phyloP scores from a whole-genome alignment of 2,329 filamentous ascomycete species.

The Immersiporthe knoxdaviesiana region DNA sequence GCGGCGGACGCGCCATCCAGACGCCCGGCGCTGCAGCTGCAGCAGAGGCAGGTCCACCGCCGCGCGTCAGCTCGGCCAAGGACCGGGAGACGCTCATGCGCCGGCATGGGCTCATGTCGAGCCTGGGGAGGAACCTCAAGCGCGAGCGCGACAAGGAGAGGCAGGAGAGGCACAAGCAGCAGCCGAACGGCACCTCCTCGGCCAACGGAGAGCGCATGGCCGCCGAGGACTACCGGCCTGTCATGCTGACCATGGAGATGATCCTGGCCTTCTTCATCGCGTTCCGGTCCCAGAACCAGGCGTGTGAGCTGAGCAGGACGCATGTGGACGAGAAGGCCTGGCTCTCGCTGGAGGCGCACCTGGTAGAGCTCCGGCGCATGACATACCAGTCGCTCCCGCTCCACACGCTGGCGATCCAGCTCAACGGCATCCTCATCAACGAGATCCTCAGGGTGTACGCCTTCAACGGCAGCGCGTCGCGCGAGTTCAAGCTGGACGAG shows the following conservation, averaged over 20 bases:
- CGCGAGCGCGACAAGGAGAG: conserved; percentile 52
- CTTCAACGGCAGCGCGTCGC: conserved; percentile 34
- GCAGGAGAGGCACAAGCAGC: conserved; percentile 50
- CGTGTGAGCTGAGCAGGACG: conserved; percentile 48
- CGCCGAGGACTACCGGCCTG: conserved; percentile 22
- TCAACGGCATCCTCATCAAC: conserved; percentile 50
- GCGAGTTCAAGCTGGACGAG: conserved; percentile 27
- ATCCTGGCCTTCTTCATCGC: conserved; percentile 57
- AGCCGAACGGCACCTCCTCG: conserved; percentile 21
- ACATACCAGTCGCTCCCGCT: conserved; percentile 41
- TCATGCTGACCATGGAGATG: conserved; percentile 50
- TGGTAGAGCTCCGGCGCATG: conserved; percentile 46
- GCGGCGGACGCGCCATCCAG: conserved; percentile 45
- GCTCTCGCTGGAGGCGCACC: conserved; percentile 50
- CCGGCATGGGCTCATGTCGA: conserved; percentile 37
- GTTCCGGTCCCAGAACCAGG: conserved; percentile 54
- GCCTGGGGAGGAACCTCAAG: conserved; percentile 56
- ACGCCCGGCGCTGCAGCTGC: conserved; percentile 45
- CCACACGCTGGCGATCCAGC: conserved; percentile 46
- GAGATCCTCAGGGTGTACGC: conserved; percentile 47
- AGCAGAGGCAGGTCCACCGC: conserved; percentile 44
- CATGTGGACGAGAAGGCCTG: conserved; percentile 46
- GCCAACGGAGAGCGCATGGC: conserved; percentile 26
- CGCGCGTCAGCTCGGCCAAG: conserved; percentile 36
- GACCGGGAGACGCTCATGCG: conserved; percentile 19